Base-by-base conservation (phyloP, 2,329 filamentous ascomycete species). In the Fusarium veterinarium region DNA sequence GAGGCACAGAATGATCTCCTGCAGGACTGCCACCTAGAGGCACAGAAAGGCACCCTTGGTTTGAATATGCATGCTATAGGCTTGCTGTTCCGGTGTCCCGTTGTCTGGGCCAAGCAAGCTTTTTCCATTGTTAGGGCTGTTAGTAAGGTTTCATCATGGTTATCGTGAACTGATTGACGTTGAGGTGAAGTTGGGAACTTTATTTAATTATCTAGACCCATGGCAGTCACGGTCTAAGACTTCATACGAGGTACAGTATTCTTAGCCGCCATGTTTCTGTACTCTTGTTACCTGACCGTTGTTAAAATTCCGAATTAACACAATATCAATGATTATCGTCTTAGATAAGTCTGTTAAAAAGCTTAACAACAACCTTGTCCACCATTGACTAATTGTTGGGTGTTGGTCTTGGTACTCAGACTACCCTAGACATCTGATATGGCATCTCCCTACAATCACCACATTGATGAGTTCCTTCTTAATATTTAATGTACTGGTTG, bases 1-100 rank as follows among this genome's bases (percentile, higher is more conserved):
- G 70, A 74, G 62, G 60, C 71, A 73, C 67, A 75, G 58, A 60
- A 67, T 66, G 73, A 76, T 74, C 73, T 67, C 62, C 64, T 72
- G 71, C 72, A 72, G 72, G 67, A 60, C 63, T 60, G 49, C 42
- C 37, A 44, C 48, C 42, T 53, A 17, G 41, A 46, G 53, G 46
- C 42, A 61, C 51, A 55, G 46, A 67, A n/a, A 33, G 40, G 45
- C 53, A 74, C 23, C 69, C 62, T 74, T 67, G 67, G 40, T 67
- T 8, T 52, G 51, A 61, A 42, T 49, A 55, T 63, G 66, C 64
- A 68, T 53, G 52, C 51, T 57, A 65, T 30, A 55, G 60, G 57
- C 48, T 42, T 60, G 52, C 37, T 59, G 48, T 60, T 60, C 67
- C 67, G 30, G 49, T 30, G 52, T 68, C 41, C 70, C 55, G 55